Evolutionary conservation across 2,329 filamentous ascomycete species (phyloP), one percentile per base, ranked within the genome.

Genomic region (Neonectria faginata): DNA sequence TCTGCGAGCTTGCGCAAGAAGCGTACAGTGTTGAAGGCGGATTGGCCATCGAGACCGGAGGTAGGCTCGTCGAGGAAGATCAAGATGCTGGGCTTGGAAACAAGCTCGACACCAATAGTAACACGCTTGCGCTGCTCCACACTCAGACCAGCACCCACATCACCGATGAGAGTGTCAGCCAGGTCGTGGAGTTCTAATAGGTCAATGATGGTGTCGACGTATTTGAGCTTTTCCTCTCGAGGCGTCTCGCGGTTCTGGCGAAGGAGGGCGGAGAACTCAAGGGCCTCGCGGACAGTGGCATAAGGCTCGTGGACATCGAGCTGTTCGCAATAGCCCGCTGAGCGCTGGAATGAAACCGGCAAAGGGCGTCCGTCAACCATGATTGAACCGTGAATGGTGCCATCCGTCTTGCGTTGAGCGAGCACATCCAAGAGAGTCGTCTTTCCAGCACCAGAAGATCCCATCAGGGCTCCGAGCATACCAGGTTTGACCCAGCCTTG

Each of bases 401-500:
- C 92, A 79, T 92, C 92, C 1, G 91, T 94, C 63, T 92, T 91
- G 70, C 92, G 88, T 65, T 91, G 92, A 5, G 93, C 93, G 33
- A 97, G 84, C 2, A 93, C 91, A 76, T 97, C 93, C 7, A 97
- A 82, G 3, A 97, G 85, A 0, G 93, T 96, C 0, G 93, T 97
- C 79, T 97, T 97, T 56, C 93, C 93, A 16, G 93, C 93, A 68
- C 92, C 92, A 11, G 90, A 92, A 2, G 91, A 88, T 72, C 92
- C 90, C 92, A 94, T 92, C n/a, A 95, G 82, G 5, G 91, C 92
- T 3, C 90, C 92, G 20, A 94, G 79, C 67, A 89, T 93, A 50
- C 92, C 92, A 1, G 92, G 92, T 77, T 93, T 92, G 60, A 94
- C 91, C 88, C 91, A 97, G 3, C 93, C 93, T 68, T 94, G 88